Evolutionary conservation across 2,329 filamentous ascomycete species (phyloP).

Genomic region (Ophioceras dolichostomum): DNA sequence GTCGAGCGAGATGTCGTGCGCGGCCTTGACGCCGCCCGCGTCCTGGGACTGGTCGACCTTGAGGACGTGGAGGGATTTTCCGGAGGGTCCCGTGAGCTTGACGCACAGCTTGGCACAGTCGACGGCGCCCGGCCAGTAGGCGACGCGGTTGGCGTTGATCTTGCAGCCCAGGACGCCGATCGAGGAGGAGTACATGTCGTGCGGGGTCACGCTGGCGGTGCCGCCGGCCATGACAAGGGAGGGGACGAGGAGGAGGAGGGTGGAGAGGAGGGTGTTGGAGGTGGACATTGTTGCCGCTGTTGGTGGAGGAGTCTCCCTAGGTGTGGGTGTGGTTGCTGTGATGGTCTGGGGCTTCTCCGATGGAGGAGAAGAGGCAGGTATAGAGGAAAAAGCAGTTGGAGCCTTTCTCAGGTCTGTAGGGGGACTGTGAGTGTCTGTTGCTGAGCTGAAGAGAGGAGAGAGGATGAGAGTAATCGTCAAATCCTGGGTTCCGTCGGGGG

Average conservation of each 20-base stretch:
- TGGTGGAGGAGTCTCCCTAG: too few relatives aligned
- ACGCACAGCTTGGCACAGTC: slow-evolving; percentile 44
- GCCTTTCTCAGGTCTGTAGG: too few relatives aligned
- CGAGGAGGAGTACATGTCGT: slow-evolving; percentile 41
- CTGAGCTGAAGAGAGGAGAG: too few relatives aligned
- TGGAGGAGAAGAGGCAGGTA: too few relatives aligned
- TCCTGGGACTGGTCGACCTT: slow-evolving; percentile 41
- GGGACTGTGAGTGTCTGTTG: too few relatives aligned
- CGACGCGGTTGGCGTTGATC: slow-evolving; percentile 44
- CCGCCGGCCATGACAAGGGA: neutral
- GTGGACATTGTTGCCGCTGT: too few relatives aligned
- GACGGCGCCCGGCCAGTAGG: slow-evolving; percentile 41
- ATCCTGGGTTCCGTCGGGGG: too few relatives aligned
- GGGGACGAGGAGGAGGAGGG: neutral
- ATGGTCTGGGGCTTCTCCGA: too few relatives aligned
- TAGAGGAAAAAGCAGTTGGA: too few relatives aligned
- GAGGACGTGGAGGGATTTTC: slow-evolving; percentile 41
- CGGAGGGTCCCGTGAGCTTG: slow-evolving; percentile 32
- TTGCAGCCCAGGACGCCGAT: slow-evolving; percentile 46
- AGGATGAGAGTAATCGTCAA: too few relatives aligned
- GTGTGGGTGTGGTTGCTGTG: too few relatives aligned
- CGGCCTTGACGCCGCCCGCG: slow-evolving; percentile 41
- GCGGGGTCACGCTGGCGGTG: slow-evolving; percentile 32
- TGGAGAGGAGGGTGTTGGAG: too few relatives aligned
- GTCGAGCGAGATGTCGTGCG: slow-evolving; percentile 46